A percentile compares a stretch with the other conserved stretches of the same genome.
These are phyloP conservation scores for Solanum ossicruentum DNA, from an alignment of 257 asterid genomes.

Conservation along the genomic window DNA sequence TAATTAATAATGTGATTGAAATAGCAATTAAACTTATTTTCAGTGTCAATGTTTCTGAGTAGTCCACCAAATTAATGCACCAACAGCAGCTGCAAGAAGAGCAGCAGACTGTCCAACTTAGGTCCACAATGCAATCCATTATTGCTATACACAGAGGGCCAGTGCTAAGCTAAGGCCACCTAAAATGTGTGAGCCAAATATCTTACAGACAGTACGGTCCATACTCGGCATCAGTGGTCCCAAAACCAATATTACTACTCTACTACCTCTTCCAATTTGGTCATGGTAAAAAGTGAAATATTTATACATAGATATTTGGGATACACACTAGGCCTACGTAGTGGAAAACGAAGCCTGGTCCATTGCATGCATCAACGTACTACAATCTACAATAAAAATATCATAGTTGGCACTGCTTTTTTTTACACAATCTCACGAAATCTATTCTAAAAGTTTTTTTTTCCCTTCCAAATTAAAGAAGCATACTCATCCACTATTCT, in stretches of 20 bases:
- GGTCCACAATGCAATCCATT: constrained; percentile 14
- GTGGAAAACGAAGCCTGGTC: neutral
- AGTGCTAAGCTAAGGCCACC: neutral
- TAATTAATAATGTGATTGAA: neutral
- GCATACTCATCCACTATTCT: constrained; percentile 31
- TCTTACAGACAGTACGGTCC: neutral
- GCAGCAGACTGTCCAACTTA: neutral
- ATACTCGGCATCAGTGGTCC: neutral
- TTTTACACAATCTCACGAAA: neutral
- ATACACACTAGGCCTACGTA: neutral
- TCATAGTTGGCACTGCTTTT: neutral
- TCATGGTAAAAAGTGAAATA: neutral
- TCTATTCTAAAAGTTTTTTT: neutral
- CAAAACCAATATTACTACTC: neutral
- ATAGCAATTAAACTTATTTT: neutral
- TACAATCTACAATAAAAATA: neutral
- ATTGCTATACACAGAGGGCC: constrained; percentile 3
- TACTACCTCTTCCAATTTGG: neutral
- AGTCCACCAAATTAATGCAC: neutral
- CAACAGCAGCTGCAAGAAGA: neutral
- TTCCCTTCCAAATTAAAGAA: neutral
- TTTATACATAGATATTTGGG: neutral
- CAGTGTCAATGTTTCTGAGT: neutral
- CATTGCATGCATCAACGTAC: neutral
- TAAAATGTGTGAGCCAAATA: neutral